Percentiles rank a stretch among this genome's conserved stretches.
These are phyloP conservation scores for Kwoniella botswanensis DNA, from an alignment of 768 basidiomycete species.

Conservation along the genomic window DNA sequence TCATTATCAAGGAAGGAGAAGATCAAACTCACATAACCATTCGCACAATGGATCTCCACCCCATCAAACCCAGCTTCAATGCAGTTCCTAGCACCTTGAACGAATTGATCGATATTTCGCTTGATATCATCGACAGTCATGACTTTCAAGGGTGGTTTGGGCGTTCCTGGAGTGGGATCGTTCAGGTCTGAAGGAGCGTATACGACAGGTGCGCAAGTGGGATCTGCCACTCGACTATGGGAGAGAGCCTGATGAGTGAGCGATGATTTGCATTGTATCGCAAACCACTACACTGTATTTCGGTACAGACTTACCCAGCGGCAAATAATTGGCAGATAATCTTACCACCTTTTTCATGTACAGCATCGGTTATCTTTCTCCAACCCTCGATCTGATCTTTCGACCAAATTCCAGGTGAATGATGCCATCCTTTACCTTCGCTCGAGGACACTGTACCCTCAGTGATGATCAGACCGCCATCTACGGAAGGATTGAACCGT, in stretches of 20 bases:
- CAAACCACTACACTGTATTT: too few relatives aligned
- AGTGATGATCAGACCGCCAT: constrained; percentile 38
- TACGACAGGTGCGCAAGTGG: background rate
- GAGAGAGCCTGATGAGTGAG: too few relatives aligned
- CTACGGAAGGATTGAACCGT: background rate
- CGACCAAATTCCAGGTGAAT: constrained; percentile 2
- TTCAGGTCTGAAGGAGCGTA: background rate
- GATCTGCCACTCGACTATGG: constrained; percentile 13
- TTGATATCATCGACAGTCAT: constrained; percentile 61
- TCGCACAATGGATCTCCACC: constrained; percentile 63
- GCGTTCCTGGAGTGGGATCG: constrained; percentile 6
- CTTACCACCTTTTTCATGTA: constrained; percentile 65
- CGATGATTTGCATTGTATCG: background rate
- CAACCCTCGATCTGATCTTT: constrained; percentile 66
- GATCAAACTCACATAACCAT: constrained; percentile 39
- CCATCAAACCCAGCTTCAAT: constrained; percentile 73
- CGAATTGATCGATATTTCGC: constrained; percentile 61
- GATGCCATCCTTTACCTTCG: constrained; percentile 21
- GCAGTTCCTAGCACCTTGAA: constrained; percentile 66
- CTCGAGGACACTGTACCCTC: constrained; percentile 28
- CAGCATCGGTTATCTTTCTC: constrained; percentile 65
- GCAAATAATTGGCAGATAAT: constrained; percentile 69
- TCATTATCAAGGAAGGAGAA: background rate
- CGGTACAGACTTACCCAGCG: constrained; percentile 55
- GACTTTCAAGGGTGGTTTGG: background rate